A percentile compares a stretch with the other conserved stretches of the same genome.
phyloP scores from a whole-genome alignment of 192 early-diverging fungal genomes.

The Lobosporangium transversale region DNA sequence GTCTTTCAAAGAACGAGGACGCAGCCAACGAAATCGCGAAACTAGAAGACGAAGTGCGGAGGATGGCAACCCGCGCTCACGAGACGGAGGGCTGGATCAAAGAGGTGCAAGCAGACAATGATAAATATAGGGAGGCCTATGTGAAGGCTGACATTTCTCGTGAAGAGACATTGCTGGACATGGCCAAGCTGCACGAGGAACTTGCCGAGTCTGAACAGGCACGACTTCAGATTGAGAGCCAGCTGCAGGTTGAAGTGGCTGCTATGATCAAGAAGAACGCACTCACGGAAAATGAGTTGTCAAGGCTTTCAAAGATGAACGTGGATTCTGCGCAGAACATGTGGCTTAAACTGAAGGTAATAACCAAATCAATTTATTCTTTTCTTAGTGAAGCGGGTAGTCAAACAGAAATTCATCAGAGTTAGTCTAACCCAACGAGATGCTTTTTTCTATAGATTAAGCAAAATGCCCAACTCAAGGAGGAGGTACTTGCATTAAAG shows the following conservation, averaged over 20 bases:
- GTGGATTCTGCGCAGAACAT: constrained; percentile 44
- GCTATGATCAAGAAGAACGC: constrained; percentile 41
- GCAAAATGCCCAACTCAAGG: constrained; percentile 38
- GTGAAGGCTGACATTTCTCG: constrained; percentile 43
- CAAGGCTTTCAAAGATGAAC: constrained; percentile 45
- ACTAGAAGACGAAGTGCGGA: constrained; percentile 35
- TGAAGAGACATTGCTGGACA: constrained; percentile 49
- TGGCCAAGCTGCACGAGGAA: constrained; percentile 47
- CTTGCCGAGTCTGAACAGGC: constrained; percentile 33
- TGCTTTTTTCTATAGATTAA: constrained; percentile 13
- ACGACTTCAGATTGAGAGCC: constrained; percentile 35
- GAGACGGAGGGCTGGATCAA: constrained; percentile 47
- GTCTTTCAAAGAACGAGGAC: constrained; percentile 48
- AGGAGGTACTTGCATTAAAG: constrained; percentile 34
- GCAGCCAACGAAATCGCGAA: constrained; percentile 24
- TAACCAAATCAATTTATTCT: background rate
- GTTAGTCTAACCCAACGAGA: background rate
- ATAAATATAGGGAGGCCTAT: constrained; percentile 42
- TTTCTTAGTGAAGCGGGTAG: background rate
- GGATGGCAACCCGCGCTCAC: constrained; percentile 20
- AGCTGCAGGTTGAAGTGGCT: constrained; percentile 36
- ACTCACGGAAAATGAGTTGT: constrained; percentile 18
- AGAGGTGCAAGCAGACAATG: constrained; percentile 35
- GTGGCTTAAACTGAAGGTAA: constrained; percentile 46
- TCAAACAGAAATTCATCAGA: too few species aligned